phyloP scores from a whole-genome alignment of 305 asterid species.

The Coffea humblotiana region DNA sequence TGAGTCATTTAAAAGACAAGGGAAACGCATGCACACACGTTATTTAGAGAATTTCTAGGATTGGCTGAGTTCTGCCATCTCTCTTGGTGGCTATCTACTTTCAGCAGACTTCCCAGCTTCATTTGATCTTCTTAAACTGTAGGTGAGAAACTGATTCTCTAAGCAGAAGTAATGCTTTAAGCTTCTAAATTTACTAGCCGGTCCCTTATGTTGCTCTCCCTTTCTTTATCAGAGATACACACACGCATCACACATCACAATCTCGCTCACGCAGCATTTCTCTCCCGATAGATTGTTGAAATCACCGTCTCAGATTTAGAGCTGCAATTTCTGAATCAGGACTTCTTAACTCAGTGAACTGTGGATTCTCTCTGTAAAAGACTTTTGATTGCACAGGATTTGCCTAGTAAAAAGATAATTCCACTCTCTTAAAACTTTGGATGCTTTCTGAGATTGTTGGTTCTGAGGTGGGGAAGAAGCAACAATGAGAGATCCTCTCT shows the following conservation, averaged over 20 bases:
- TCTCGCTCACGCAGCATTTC: no score
- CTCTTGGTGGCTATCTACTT: constrained; percentile 14
- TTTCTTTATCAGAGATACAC: background rate
- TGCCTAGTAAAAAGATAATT: background rate
- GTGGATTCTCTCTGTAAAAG: background rate
- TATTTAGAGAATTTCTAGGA: constrained; percentile 14
- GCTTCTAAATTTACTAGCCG: background rate
- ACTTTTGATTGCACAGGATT: background rate
- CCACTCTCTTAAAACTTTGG: background rate
- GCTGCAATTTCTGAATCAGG: background rate
- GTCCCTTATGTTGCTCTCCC: background rate
- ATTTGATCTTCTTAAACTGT: background rate
- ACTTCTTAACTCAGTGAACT: background rate
- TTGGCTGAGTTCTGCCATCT: constrained; percentile 8
- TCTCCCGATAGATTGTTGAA: no score
- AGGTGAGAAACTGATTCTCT: constrained; percentile 15
- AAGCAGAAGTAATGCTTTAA: background rate
- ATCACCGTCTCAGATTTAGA: background rate
- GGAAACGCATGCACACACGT: constrained; percentile 4
- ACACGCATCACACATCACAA: background rate
- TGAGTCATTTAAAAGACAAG: background rate
- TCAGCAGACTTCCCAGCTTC: constrained; percentile 5
- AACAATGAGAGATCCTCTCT: background rate
- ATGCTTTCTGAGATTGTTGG: background rate
- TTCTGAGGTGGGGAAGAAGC: background rate